A percentile compares a stretch with the other conserved stretches of the same genome.
Conservation (phyloP, 192 early-diverging fungal genomes). For the Coemansia nantahalensis region DNA sequence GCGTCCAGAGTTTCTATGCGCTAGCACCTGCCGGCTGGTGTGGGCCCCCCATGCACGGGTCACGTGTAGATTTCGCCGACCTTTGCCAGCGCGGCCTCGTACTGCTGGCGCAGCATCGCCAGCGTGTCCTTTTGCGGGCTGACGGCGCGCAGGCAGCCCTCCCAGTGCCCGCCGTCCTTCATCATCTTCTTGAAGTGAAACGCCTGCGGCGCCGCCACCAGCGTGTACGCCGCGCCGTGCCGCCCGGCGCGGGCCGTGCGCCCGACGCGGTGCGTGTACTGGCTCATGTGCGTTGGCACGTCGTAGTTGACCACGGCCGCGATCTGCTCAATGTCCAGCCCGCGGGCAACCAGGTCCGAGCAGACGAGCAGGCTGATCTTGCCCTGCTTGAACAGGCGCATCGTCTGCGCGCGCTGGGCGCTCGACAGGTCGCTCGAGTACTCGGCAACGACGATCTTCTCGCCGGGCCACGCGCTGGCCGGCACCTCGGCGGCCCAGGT, state of each 20-base stretch:
- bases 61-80: slow-evolving; percentile 30
- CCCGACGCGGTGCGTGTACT: slow-evolving; percentile 92
- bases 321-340: slow-evolving; percentile 82
- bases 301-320: slow-evolving; percentile 85
- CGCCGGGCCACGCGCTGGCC: slow-evolving; percentile 12
- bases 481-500: slow-evolving; percentile 54
- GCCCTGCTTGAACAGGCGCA: slow-evolving; percentile 67
- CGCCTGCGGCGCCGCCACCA: slow-evolving; percentile 67
- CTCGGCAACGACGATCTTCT: slow-evolving; percentile 56
- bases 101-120: slow-evolving; percentile 28
- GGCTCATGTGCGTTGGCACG: slow-evolving; percentile 72
- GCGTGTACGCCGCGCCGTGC: slow-evolving; percentile 72
- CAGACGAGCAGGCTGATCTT: slow-evolving; percentile 72
- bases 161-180: slow-evolving; percentile 59
- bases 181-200: slow-evolving; percentile 74
- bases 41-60: too few species aligned
- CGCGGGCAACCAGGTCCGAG: slow-evolving; percentile 87
- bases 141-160: slow-evolving; percentile 53
- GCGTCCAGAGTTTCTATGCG: too few species aligned
- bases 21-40: too few species aligned
- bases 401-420: slow-evolving; percentile 58
- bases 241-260: slow-evolving; percentile 88
- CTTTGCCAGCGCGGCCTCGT: slow-evolving; percentile 26
- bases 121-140: slow-evolving; percentile 52
- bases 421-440: slow-evolving; percentile 72